These are phyloP conservation scores for Larix kaempferi DNA, from an alignment of 75 land plant species.

Conservation along the genomic window DNA sequence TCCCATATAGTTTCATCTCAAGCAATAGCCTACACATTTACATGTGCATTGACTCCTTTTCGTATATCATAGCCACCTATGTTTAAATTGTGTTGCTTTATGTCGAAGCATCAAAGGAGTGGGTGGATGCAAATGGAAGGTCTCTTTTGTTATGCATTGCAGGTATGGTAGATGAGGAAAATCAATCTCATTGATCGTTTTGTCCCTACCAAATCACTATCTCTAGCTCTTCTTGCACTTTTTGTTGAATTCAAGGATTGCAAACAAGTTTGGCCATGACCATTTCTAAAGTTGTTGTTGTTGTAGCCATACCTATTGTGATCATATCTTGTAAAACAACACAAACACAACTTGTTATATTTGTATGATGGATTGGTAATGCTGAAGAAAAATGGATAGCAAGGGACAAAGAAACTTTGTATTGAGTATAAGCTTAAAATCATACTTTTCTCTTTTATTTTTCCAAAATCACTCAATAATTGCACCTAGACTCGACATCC, in stretches of 20 bases:
- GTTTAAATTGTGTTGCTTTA: slow-evolving; percentile 66
- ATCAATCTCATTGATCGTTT: slow-evolving; percentile 55
- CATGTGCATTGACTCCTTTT: slow-evolving; percentile 63
- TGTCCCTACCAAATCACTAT: no score
- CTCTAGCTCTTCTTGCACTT: slow-evolving; percentile 78
- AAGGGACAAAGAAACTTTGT: not conserved
- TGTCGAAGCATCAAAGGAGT: slow-evolving; percentile 93
- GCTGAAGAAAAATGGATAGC: no score
- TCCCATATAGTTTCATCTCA: slow-evolving; percentile 71
- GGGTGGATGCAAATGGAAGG: slow-evolving; percentile 79
- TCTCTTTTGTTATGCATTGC: slow-evolving; percentile 63
- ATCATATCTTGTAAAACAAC: slow-evolving; percentile 72
- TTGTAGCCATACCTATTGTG: slow-evolving; percentile 90
- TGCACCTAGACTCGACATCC: no score
- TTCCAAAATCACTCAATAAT: no score
- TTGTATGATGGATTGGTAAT: not conserved
- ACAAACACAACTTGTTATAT: no score
- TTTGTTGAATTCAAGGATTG: slow-evolving; percentile 67
- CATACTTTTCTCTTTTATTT: no score
- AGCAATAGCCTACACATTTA: slow-evolving; percentile 81
- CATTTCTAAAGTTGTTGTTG: slow-evolving; percentile 78
- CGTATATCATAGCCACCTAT: slow-evolving; percentile 83
- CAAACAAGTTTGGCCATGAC: slow-evolving; percentile 79
- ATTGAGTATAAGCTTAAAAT: no score
- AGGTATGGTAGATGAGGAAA: slow-evolving; percentile 74